Evolutionary conservation across 148 eudicot genomes (phyloP).

Genomic region (Salicornia ramosissima): DNA sequence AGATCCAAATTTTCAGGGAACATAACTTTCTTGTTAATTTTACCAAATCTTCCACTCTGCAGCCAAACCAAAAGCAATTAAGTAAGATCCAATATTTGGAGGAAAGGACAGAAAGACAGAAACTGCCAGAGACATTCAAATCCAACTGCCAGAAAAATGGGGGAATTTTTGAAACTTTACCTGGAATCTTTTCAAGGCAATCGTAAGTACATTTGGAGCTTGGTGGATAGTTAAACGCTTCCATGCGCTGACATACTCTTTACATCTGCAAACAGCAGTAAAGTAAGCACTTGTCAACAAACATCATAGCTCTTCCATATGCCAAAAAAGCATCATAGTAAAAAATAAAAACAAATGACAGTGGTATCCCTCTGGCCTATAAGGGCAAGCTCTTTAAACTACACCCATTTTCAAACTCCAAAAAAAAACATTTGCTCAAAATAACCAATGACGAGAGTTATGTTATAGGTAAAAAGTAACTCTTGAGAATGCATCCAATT

Average conservation of each 20-base stretch:
- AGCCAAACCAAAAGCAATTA: slow-evolving; percentile 15
- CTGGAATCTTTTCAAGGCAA: slow-evolving; percentile 95
- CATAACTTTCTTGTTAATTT: slow-evolving; percentile 79
- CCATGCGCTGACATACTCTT: slow-evolving; percentile 84
- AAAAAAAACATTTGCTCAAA: not conserved
- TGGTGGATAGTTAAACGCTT: slow-evolving; percentile 66
- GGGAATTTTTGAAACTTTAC: slow-evolving; percentile 30
- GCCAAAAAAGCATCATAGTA: not conserved
- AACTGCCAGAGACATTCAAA: not conserved
- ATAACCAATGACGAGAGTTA: not conserved
- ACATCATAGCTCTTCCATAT: not conserved
- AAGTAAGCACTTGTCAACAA: not conserved
- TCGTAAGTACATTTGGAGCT: slow-evolving; percentile 87
- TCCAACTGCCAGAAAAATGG: not conserved
- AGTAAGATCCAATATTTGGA: not conserved
- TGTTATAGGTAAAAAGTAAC: not conserved
- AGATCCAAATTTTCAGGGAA: slow-evolving; percentile 79
- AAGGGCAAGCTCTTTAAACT: not conserved
- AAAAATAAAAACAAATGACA: not conserved
- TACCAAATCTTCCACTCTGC: slow-evolving; percentile 96
- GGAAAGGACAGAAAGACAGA: not conserved
- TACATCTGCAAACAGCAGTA: slow-evolving; percentile 57
- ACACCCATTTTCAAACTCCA: not conserved
- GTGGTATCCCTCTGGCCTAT: not conserved
- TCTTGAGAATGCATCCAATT: not conserved